These are phyloP conservation scores for Angomonas deanei DNA, from an alignment of 208 protist genomes.

Conservation along the genomic window DNA sequence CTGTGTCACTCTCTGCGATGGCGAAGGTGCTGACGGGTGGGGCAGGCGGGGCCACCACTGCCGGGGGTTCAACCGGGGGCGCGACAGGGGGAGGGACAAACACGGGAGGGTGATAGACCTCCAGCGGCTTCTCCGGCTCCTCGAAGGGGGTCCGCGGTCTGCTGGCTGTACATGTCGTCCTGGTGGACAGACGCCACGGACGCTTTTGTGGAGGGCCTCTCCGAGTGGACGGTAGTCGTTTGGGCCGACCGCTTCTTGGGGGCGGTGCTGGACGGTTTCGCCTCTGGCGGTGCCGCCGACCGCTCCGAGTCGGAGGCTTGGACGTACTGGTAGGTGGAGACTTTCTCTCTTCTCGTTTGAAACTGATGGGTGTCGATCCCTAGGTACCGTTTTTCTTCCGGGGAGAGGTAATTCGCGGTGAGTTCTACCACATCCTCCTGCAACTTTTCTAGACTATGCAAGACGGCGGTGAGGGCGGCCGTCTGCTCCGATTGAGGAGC, in stretches of 20 bases:
- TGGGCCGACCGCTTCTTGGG: background rate
- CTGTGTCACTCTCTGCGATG: too few species aligned
- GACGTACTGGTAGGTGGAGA: constrained; percentile 68
- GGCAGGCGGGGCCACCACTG: too few species aligned
- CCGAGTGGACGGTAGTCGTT: background rate
- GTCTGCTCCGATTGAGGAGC: constrained; percentile 45
- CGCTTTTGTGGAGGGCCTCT: too few species aligned
- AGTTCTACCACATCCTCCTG: constrained; percentile 50
- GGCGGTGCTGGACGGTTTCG: background rate
- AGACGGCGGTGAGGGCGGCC: constrained; percentile 38
- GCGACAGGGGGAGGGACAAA: too few species aligned
- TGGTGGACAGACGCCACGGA: too few species aligned
- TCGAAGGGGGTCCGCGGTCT: too few species aligned
- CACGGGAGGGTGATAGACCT: too few species aligned
- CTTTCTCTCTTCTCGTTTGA: constrained; percentile 49
- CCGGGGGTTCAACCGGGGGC: too few species aligned
- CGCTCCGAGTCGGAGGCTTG: background rate
- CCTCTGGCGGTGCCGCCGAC: background rate
- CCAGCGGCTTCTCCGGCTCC: too few species aligned
- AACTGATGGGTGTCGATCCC: constrained; percentile 73
- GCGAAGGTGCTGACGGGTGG: too few species aligned
- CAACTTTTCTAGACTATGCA: constrained; percentile 25
- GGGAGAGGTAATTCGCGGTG: constrained; percentile 52
- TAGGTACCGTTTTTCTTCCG: constrained; percentile 77
- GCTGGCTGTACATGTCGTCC: too few species aligned